Evolutionary conservation across 2,329 filamentous ascomycete genomes (phyloP), one percentile per base, ranked within the genome.

Genomic region (Graphilbum fragrans): DNA sequence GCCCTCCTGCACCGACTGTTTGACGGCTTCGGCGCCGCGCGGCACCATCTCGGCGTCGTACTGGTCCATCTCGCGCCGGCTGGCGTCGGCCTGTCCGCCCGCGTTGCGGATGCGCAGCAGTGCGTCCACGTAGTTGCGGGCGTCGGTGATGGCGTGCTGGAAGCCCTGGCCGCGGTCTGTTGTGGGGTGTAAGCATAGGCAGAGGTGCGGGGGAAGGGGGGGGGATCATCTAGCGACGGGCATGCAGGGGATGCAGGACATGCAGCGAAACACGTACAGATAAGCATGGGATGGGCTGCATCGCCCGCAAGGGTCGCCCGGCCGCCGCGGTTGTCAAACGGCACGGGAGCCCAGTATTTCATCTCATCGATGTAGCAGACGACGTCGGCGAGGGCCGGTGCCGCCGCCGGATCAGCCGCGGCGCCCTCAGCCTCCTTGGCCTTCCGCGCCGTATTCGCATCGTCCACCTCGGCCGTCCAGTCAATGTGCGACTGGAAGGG

Each of bases 241-340:
- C n/a, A 4, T 6, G n/a, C n/a, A n/a, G n/a, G n/a, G n/a, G n/a
- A n/a, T n/a, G 12, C 8, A 27, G n/a, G 29, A 14, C 18, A 29
- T 22, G 25, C 8, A 20, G 36, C 25, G 3, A 33, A 18, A 34
- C 9, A 45, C 53, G 49, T 50, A 61, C 58, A 64, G 22, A 59
- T 55, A 14, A 64, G 50, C 65, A 69, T 69, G 0, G 66, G 60
- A 52, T 70, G 62, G 5, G 56, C 59, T 2, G 62, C 60, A 39
- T 64, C 62, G 12, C 62, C 61, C 0, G 57, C 58, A 3, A 63
- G 50, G n/a, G 61, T 62, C 12, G 59, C 52, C 19, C 58, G 50
- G 1, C 58, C 58, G 1, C 42, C 47, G 3, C 44, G 48, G 19
- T 57, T 59, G 20, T 58, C 50, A 52, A 57, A 64, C 0, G 47